phyloP scores from a whole-genome alignment of 2,329 filamentous ascomycete genomes.

The Dactylellina leptospora region DNA sequence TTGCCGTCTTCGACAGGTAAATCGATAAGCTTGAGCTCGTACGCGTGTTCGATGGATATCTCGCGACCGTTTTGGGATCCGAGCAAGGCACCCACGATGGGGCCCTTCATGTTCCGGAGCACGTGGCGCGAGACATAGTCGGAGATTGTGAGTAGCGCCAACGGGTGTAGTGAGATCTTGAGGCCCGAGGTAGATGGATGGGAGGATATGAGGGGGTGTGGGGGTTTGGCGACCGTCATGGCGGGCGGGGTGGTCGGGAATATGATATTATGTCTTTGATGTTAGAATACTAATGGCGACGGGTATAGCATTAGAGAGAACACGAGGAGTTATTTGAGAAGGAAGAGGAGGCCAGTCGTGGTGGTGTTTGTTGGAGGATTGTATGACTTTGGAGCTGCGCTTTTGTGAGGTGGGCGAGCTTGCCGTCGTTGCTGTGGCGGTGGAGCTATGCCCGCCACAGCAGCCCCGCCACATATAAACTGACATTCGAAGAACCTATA shows the following conservation, averaged over 20 bases:
- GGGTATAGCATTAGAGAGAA: too few species aligned
- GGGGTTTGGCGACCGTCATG: conserved; percentile 94
- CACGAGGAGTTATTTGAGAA: too few species aligned
- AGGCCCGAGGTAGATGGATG: conserved; percentile 73
- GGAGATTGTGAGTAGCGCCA: conserved; percentile 94
- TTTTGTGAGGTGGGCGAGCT: too few species aligned
- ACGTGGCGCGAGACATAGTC: conserved; percentile 95
- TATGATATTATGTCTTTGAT: background rate
- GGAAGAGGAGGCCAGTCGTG: too few species aligned
- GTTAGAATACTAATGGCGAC: background rate
- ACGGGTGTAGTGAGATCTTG: conserved; percentile 85
- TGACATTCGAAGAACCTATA: too few species aligned
- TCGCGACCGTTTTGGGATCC: conserved; percentile 90
- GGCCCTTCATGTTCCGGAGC: conserved; percentile 76
- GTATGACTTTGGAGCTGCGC: background rate
- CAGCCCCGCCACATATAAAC: background rate
- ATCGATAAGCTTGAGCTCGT: conserved; percentile 74
- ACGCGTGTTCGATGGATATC: conserved; percentile 91
- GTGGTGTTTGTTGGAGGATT: background rate
- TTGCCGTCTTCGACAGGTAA: conserved; percentile 52
- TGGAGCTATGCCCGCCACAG: conserved; percentile 11
- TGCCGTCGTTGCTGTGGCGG: too few species aligned
- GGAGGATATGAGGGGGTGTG: conserved; percentile 62
- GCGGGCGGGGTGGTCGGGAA: background rate
- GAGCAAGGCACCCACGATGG: conserved; percentile 85